Evolutionary conservation across 768 basidiomycete genomes (phyloP).

Genomic region (Dacryopinax spathularia): DNA sequence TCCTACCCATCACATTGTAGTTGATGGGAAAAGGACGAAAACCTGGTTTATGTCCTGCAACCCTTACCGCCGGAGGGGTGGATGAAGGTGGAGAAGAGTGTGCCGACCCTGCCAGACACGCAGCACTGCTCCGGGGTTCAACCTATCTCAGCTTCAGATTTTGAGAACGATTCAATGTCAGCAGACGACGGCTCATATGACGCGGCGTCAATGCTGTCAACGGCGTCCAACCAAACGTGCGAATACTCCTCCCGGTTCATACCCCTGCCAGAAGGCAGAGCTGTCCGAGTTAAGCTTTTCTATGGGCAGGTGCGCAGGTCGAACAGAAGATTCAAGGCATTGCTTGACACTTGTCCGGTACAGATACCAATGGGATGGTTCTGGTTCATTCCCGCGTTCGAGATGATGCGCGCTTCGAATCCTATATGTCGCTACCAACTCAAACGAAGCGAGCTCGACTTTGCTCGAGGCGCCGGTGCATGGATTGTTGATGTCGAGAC

Average conservation of each 20-base stretch:
- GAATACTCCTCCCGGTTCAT: neutral
- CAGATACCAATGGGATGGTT: constrained; percentile 71
- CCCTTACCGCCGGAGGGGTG: constrained; percentile 12
- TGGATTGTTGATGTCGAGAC: constrained; percentile 52
- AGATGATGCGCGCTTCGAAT: constrained; percentile 32
- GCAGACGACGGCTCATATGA: neutral
- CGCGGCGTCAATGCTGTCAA: neutral
- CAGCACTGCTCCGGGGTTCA: no score
- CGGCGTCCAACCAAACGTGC: neutral
- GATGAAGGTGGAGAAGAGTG: constrained; percentile 5
- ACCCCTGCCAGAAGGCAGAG: neutral
- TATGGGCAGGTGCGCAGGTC: constrained; percentile 44
- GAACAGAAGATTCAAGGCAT: constrained; percentile 13
- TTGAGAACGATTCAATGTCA: no score
- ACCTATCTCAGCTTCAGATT: no score
- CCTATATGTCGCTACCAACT: constrained; percentile 31
- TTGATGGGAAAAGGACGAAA: neutral
- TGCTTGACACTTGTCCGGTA: constrained; percentile 15
- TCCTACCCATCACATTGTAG: no score
- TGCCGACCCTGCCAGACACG: neutral
- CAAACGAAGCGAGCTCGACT: constrained; percentile 55
- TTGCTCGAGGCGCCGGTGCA: constrained; percentile 58
- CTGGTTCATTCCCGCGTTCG: constrained; percentile 77
- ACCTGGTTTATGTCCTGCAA: constrained; percentile 11
- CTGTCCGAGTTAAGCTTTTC: constrained; percentile 51